Conservation (phyloP, 1,284 basidiomycete species). For the Ganoderma meredithae region DNA sequence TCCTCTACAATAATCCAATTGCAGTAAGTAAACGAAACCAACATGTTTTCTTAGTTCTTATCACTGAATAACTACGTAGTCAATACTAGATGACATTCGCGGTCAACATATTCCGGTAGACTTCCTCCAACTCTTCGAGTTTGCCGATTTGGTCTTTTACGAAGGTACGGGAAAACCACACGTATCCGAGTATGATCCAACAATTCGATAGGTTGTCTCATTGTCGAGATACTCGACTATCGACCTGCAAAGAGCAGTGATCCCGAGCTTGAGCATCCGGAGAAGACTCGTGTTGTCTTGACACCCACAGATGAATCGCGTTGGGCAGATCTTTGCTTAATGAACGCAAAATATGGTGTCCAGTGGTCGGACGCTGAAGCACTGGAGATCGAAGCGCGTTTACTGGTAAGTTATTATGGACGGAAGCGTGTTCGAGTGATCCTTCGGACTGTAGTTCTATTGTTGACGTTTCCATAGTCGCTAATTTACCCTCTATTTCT, state of each 20-base stretch:
- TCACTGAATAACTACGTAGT: slow-evolving; percentile 49
- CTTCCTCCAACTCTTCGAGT: slow-evolving; percentile 79
- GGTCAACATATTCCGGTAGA: slow-evolving; percentile 82
- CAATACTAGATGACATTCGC: slow-evolving; percentile 79
- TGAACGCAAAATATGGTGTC: slow-evolving; percentile 62
- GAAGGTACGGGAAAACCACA: slow-evolving; percentile 57
- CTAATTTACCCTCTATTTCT: slow-evolving; percentile 2
- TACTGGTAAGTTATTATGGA: slow-evolving; percentile 60
- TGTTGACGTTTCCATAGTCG: not conserved
- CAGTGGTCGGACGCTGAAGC: slow-evolving; percentile 75
- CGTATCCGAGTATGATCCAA: not conserved
- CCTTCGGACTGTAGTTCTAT: not conserved
- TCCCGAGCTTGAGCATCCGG: slow-evolving; percentile 59
- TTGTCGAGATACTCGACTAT: slow-evolving; percentile 81
- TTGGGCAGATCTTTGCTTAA: slow-evolving; percentile 76
- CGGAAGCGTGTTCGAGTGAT: not conserved
- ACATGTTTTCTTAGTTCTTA: too few species aligned
- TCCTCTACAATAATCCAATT: slow-evolving; percentile 78
- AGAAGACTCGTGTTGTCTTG: slow-evolving; percentile 72
- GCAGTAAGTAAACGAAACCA: slow-evolving; percentile 54
- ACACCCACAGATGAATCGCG: slow-evolving; percentile 77
- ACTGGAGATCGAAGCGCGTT: slow-evolving; percentile 72
- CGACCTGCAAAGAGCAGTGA: slow-evolving; percentile 64
- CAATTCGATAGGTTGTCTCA: slow-evolving; percentile 67
- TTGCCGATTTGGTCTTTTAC: slow-evolving; percentile 75